Conservation (phyloP, 108 stramenopile species). For the Poteriospumella lacustris region DNA sequence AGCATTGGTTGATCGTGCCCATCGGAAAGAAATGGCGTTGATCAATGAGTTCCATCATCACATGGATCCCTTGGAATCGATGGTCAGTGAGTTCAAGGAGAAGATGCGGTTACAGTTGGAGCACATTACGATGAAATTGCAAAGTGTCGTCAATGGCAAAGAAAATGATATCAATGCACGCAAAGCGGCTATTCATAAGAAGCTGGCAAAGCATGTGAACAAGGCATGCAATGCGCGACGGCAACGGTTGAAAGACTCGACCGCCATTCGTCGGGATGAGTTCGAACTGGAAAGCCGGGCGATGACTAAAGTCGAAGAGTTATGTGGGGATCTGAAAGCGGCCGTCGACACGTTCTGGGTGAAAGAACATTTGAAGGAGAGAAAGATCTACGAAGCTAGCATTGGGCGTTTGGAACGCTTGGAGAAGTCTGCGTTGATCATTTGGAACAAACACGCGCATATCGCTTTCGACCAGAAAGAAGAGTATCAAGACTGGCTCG, state of each 20-base stretch:
- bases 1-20: not conserved
- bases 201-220: conserved; percentile 11
- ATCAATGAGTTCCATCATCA: not conserved
- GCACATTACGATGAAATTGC: not conserved
- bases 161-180: conserved; percentile 12
- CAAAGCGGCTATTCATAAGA: not conserved
- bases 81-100: not conserved
- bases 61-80: not conserved
- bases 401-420: not conserved
- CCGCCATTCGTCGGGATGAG: not conserved
- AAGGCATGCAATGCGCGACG: conserved; percentile 17
- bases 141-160: not conserved
- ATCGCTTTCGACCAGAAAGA: not conserved
- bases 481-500: conserved; percentile 5
- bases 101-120: not conserved
- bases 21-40: not conserved
- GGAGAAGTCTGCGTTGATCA: conserved; percentile 3
- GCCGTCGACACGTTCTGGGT: not conserved
- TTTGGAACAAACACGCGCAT: conserved; percentile 19
- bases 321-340: not conserved
- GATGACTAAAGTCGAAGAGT: not conserved
- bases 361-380: not conserved
- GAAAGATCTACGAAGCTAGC: not conserved
- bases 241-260: not conserved
- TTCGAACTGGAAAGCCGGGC: not conserved